Evolutionary conservation across 352 stramenopile genomes (phyloP).

Genomic region (Phytophthora aleatoria): DNA sequence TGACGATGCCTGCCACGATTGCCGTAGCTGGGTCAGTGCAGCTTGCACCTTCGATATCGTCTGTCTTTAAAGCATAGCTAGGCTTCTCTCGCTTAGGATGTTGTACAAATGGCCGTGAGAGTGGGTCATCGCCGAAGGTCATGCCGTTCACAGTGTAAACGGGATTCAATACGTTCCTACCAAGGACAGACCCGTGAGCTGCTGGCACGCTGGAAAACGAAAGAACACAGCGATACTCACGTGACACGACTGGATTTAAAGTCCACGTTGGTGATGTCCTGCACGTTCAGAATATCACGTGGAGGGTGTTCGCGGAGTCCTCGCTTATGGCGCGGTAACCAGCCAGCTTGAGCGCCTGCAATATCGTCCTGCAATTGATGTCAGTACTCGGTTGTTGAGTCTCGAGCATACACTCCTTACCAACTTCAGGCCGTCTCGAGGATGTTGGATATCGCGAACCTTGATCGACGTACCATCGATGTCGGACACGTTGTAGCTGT

Average conservation of each 20-base stretch:
- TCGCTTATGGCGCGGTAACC: conserved; percentile 60
- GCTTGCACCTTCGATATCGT: conserved; percentile 68
- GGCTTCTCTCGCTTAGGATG: conserved; percentile 63
- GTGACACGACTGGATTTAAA: conserved; percentile 78
- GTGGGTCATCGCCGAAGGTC: conserved; percentile 54
- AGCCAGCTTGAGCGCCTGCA: conserved; percentile 54
- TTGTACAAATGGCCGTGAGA: conserved; percentile 47
- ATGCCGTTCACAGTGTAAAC: conserved; percentile 78
- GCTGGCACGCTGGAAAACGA: background rate
- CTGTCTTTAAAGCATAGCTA: conserved; percentile 54
- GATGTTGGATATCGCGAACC: conserved; percentile 45
- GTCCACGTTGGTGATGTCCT: conserved; percentile 73
- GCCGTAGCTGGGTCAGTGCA: conserved; percentile 52
- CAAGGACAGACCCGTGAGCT: conserved; percentile 1
- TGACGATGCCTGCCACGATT: conserved; percentile 66
- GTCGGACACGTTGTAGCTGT: conserved; percentile 77
- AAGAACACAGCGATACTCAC: conserved; percentile 30
- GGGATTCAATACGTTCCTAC: conserved; percentile 72
- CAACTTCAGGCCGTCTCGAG: conserved; percentile 51
- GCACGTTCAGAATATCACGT: conserved; percentile 65
- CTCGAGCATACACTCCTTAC: conserved; percentile 14
- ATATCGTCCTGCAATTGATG: conserved; percentile 51
- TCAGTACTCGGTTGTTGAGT: background rate
- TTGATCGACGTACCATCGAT: conserved; percentile 70
- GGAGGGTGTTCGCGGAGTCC: conserved; percentile 55